Base-by-base conservation (phyloP, 2,329 filamentous ascomycete genomes). In the Elsinoe fawcettii region DNA sequence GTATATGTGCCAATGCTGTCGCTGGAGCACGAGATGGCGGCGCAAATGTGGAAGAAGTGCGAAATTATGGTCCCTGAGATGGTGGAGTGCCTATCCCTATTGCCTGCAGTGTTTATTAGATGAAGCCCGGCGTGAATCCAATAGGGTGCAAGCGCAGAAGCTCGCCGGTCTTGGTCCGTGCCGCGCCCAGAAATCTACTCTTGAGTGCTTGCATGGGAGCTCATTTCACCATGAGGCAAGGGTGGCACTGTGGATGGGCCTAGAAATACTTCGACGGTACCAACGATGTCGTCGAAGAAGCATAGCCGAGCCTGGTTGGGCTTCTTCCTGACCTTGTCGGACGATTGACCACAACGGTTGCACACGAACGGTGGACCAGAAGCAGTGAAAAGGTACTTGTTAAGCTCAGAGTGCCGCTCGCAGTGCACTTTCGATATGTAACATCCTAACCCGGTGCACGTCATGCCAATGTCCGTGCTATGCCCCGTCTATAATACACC, bases 341-440 rank as follows among this genome's bases (percentile, higher is more conserved):
- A 32, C 53, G 39, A 18, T 55, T 14, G 22, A 44, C 53, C 25
- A 2, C 20, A 56, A 56, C 54, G 54, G 41, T 49, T 47, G 41
- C 54, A 56, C 39, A 18, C 14, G 20, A 56, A 56, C 54, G 54
- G 54, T 30, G 41, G 23, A 49, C 39, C 54, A 14, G 32, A 56
- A 47, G 43, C 27, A 49, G 54, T 20, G 23, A 49, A 16, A 16
- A 25, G 8, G 9, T 25, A 32, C 14, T 9, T 49, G 39, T 49
- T 47, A 56, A 37, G 54, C 54, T 56, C 30, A 46, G 14, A n/a
- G 25, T 37, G n/a, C 39, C 53, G 53, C 53, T n/a, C 34, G 53
- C 39, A 25, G 22, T 12, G 53, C 49, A 53, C 49, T 30, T 39
- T 30, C 23, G 30, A 11, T 37, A 39, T 30, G 27, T 8, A 32